Conservation (phyloP, 192 early-diverging fungal species). For the Coemansia sp. region DNA sequence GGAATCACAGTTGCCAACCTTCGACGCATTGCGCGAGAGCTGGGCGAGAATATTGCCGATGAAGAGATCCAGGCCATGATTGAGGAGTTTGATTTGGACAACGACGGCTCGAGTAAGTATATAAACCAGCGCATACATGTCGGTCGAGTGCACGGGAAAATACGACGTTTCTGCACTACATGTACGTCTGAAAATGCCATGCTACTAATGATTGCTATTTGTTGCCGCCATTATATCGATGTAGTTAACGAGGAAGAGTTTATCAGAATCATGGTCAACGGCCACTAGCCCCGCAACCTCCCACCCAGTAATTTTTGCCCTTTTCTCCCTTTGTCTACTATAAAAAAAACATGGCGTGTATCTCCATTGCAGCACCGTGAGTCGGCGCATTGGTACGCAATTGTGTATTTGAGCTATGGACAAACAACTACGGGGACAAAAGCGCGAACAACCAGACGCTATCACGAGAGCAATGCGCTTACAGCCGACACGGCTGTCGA, state of each 20-base stretch:
- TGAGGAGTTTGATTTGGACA: slow-evolving; percentile 83
- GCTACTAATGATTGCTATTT: not conserved
- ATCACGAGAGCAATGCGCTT: not conserved
- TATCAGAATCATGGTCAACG: slow-evolving; percentile 73
- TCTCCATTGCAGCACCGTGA: not conserved
- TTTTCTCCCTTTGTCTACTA: not conserved
- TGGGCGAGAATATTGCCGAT: slow-evolving; percentile 75
- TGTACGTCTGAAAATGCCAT: too few relatives aligned
- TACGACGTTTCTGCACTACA: not conserved
- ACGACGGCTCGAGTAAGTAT: slow-evolving; percentile 75
- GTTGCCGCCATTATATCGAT: not conserved
- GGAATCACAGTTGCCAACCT: slow-evolving; percentile 65
- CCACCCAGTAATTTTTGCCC: not conserved
- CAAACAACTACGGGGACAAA: not conserved
- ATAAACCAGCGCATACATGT: too few relatives aligned
- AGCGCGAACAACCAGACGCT: not conserved
- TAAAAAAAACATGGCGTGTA: not conserved
- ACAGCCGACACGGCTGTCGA: not conserved
- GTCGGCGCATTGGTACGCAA: not conserved
- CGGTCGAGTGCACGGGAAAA: not conserved
- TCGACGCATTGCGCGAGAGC: slow-evolving; percentile 70
- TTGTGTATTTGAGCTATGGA: not conserved
- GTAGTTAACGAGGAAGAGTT: slow-evolving; percentile 82
- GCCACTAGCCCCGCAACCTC: slow-evolving; percentile 3
- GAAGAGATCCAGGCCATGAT: slow-evolving; percentile 85